Evolutionary conservation across 495 filamentous ascomycete genomes (phyloP).

Genomic region (Jackrogersella multiformis): DNA sequence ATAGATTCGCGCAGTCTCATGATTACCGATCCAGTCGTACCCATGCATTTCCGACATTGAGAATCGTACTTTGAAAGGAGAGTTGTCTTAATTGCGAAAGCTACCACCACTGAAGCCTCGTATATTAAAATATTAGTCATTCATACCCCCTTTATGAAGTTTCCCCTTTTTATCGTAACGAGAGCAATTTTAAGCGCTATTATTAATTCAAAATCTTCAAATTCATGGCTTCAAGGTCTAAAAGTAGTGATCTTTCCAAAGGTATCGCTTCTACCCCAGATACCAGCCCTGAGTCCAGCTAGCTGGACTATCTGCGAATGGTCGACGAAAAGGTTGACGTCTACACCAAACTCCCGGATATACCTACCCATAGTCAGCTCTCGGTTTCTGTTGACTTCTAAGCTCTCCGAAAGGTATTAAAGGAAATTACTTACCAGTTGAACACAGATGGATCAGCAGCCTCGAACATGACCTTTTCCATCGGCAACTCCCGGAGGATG

Average conservation of each 20-base stretch:
- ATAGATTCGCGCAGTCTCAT: too few species aligned
- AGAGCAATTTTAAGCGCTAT: background rate
- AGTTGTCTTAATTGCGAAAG: too few species aligned
- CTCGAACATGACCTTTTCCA: constrained; percentile 69
- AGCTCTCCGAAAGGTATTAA: background rate
- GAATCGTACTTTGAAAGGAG: too few species aligned
- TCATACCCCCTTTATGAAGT: background rate
- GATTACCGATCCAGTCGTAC: too few species aligned
- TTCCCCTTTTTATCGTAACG: background rate
- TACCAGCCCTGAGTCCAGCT: constrained; percentile 61
- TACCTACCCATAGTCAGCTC: constrained; percentile 13
- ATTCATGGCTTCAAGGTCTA: constrained; percentile 35
- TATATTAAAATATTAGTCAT: too few species aligned
- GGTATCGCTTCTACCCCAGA: constrained; percentile 65
- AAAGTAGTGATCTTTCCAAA: constrained; percentile 68
- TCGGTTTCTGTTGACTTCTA: background rate
- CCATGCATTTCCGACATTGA: too few species aligned
- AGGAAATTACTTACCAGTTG: constrained; percentile 59
- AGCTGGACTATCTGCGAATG: constrained; percentile 70
- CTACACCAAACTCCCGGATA: constrained; percentile 66
- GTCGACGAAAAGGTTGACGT: constrained; percentile 69
- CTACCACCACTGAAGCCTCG: too few species aligned
- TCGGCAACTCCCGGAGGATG: constrained; percentile 63
- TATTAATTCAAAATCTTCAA: background rate
- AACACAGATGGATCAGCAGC: constrained; percentile 67